These are phyloP conservation scores for Alternaria gaisen DNA, from an alignment of 2,329 filamentous ascomycete species.

Conservation along the genomic window DNA sequence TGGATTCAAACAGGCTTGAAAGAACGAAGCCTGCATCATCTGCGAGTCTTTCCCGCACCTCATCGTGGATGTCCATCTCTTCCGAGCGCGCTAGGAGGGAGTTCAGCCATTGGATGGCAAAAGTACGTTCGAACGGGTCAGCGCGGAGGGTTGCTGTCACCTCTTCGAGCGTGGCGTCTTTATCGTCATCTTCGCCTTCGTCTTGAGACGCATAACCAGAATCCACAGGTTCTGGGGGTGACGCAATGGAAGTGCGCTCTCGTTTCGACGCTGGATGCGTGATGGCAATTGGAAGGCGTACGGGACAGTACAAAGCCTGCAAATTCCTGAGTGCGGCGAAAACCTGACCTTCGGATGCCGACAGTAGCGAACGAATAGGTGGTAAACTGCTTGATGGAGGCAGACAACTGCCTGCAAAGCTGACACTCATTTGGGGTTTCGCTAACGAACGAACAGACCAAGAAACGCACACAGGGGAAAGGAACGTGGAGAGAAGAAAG, in stretches of 20 bases:
- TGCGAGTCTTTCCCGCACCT: constrained; percentile 29
- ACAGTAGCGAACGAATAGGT: constrained; percentile 34
- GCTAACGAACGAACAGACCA: constrained; percentile 7
- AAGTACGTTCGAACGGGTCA: constrained; percentile 45
- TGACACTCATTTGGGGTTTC: constrained; percentile 38
- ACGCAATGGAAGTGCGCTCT: constrained; percentile 24
- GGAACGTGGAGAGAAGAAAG: constrained; percentile 17
- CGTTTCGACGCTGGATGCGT: constrained; percentile 19
- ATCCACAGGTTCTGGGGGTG: constrained; percentile 38
- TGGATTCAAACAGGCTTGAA: constrained; percentile 39
- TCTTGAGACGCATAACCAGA: constrained; percentile 49
- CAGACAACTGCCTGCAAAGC: constrained; percentile 34
- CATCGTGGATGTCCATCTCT: constrained; percentile 39
- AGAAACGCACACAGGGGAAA: constrained; percentile 9
- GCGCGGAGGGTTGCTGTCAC: constrained; percentile 41
- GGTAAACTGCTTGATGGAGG: constrained; percentile 47
- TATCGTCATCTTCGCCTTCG: constrained; percentile 38
- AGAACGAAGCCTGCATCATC: constrained; percentile 48
- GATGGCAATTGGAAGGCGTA: constrained; percentile 39
- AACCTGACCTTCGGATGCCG: constrained; percentile 35
- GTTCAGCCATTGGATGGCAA: constrained; percentile 46
- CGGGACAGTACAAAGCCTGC: constrained; percentile 44
- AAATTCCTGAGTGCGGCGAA: constrained; percentile 37
- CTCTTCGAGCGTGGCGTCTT: constrained; percentile 29
- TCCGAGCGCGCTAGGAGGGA: constrained; percentile 41